Evolutionary conservation across 352 stramenopile species (phyloP), one percentile per base, ranked within the genome.

Genomic region (Pythium scleroteichum): DNA sequence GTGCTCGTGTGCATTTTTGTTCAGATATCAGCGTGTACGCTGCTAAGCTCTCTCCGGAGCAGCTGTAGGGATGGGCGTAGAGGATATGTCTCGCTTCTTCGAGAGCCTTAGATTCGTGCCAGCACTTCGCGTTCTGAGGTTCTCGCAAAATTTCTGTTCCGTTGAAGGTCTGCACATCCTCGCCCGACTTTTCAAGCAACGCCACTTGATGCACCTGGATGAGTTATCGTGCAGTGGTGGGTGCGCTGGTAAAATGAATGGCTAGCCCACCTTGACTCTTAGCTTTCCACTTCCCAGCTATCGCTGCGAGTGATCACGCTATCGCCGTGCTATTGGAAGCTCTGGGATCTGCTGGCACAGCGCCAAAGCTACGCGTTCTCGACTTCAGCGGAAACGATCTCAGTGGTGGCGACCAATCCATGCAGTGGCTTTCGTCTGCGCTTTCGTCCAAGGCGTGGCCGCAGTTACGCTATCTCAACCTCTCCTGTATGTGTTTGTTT

Each of bases 31-130:
- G n/a, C n/a, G 16, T 4, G 57, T 56, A 35, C 22, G 32, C 40
- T 55, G 26, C 23, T 32, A 44, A 27, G 9, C 9, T 38, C 49
- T 41, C 16, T 54, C n/a, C 29, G 6, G 7, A 39, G 26, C 38
- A 80, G 72, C 53, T n/a, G 66, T 73, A 1, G 42, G 46, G 1
- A 85, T 90, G 75, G 81, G 75, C 0, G 54, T 73, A 35, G 71
- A 88, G 62, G 81, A 90, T 48, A 73, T 86, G 32, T 50, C 73
- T 33, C 76, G 76, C 42, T 85, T 90, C 41, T 71, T 87, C 35
- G 52, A 40, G 16, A 82, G 76, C 26, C 58, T 90, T 17, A 48
- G 62, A 17, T 51, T 68, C 26, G 55, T 69, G 4, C 67, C 72
- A 46, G 39, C 14, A 20, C 55, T 90, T 14, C 35, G 50, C 20